A percentile compares a stretch with the other conserved stretches of the same genome.
phyloP scores from a whole-genome alignment of 2,329 filamentous ascomycete genomes.

The Sphaerostilbella broomeana region DNA sequence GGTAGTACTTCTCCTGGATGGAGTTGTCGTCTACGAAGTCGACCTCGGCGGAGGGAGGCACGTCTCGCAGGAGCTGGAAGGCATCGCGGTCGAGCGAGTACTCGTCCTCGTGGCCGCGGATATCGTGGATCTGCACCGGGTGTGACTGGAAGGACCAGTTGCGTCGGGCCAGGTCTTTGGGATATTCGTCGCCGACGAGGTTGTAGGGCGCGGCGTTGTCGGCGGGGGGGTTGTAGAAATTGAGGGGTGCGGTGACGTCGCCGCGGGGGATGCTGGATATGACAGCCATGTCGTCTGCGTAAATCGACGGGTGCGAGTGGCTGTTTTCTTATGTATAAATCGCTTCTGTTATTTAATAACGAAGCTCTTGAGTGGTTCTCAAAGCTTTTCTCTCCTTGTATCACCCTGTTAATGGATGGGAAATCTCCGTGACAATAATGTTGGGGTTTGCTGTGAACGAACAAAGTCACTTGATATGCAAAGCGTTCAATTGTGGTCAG shows the following conservation, averaged over 20 bases:
- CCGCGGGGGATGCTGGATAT: constrained; percentile 46
- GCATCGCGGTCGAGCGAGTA: constrained; percentile 68
- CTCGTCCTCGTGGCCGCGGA: constrained; percentile 61
- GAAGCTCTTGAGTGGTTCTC: too few species aligned
- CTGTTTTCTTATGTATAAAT: too few species aligned
- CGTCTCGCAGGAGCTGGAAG: constrained; percentile 57
- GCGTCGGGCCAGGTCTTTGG: constrained; percentile 52
- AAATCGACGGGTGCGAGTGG: too few species aligned
- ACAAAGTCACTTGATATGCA: too few species aligned
- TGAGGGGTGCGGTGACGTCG: constrained; percentile 53
- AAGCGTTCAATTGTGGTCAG: background rate
- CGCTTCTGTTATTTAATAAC: constrained; percentile 14
- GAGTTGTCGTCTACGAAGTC: constrained; percentile 63
- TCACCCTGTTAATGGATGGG: too few species aligned
- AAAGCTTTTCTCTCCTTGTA: too few species aligned
- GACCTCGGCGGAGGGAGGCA: constrained; percentile 42
- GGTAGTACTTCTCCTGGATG: constrained; percentile 71
- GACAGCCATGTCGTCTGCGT: too few species aligned
- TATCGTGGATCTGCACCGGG: constrained; percentile 58
- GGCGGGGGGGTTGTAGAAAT: constrained; percentile 57
- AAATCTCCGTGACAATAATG: too few species aligned
- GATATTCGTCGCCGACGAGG: constrained; percentile 55
- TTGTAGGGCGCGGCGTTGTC: constrained; percentile 57
- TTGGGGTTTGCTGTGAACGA: too few species aligned
- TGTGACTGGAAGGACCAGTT: constrained; percentile 54